Evolutionary conservation across 2,329 filamentous ascomycete species (phyloP).

Genomic region (Trichophyton mentagrophytes): DNA sequence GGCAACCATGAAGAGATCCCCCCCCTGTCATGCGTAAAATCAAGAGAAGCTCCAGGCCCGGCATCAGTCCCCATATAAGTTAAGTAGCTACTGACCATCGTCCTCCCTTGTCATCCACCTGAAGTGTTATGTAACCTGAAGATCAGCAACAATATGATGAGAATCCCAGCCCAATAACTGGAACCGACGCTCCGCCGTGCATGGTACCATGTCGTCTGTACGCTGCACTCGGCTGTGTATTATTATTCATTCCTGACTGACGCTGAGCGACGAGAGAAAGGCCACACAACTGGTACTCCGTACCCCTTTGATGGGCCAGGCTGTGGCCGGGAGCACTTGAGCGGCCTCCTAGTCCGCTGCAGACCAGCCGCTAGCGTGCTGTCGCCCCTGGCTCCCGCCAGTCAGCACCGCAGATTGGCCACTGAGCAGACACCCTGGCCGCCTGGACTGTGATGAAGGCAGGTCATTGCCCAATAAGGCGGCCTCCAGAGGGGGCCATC

Average conservation of each 20-base stretch:
- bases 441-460: neutral
- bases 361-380: conserved; percentile 1
- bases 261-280: too few species aligned
- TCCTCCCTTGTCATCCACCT: neutral
- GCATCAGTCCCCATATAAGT: neutral
- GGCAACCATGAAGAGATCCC: neutral
- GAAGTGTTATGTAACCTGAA: neutral
- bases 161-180: neutral
- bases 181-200: neutral
- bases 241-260: too few species aligned
- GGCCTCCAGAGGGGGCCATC: neutral
- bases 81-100: neutral
- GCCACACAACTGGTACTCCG: neutral
- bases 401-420: neutral
- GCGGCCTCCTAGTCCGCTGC: neutral
- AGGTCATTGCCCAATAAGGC: neutral
- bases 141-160: neutral
- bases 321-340: neutral
- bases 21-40: neutral
- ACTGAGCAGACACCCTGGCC: conserved; percentile 1
- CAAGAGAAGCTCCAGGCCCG: neutral
- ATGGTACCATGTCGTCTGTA: neutral
- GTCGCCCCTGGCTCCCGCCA: neutral
- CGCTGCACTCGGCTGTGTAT: too few species aligned
- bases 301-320: neutral